Evolutionary conservation across 129 eudicot species (phyloP), one percentile per base, ranked within the genome.

Genomic region (Heracleum sosnowskyi): DNA sequence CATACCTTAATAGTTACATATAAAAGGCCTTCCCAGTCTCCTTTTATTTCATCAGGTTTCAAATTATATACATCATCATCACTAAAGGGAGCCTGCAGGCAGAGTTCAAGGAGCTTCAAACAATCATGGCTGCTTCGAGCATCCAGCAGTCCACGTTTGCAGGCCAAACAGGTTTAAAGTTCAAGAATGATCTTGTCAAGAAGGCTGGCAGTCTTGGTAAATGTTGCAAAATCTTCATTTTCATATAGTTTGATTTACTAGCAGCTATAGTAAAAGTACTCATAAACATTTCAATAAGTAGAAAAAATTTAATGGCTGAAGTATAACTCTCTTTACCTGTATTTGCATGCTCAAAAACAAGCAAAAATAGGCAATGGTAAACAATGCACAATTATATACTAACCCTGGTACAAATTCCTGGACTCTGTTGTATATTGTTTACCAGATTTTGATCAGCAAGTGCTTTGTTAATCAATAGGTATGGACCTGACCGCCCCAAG

Each of bases 401-500:
- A 7, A 17, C 24, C 24, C 24, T 35, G 24, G 11, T 28, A 35
- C 18, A 17, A 2, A 18, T 28, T 69, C 7, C 2, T 69, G 16
- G 24, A 69, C 22, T 15, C 9, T 6, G 35, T 31, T 69, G 22
- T 2, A 69, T 10, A 35, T 69, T 16, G 75, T 3, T 33, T 35
- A 4, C 44, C 40, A 36, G 12, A 12, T 16, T 70, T 18, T 34
- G 29, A 35, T 31, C 22, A 69, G 28, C 75, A 5, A 22, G 18
- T 15, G 45, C 24, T 70, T 35, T 70, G 29, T 36, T 64, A 29
- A 63, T 63, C 29, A 42, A 72, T 77, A 82, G 86, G 82, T 74
- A 79, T n/a, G 86, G 86, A 8, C 79, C 85, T 11, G 85, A 82
- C 79, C 72, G 85, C 18, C 79, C 79, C 33, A 82, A 82, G 82